Evolutionary conservation across 495 filamentous ascomycete genomes (phyloP), one percentile per base, ranked within the genome.

Genomic region (Penicillium macrosclerotiorum): DNA sequence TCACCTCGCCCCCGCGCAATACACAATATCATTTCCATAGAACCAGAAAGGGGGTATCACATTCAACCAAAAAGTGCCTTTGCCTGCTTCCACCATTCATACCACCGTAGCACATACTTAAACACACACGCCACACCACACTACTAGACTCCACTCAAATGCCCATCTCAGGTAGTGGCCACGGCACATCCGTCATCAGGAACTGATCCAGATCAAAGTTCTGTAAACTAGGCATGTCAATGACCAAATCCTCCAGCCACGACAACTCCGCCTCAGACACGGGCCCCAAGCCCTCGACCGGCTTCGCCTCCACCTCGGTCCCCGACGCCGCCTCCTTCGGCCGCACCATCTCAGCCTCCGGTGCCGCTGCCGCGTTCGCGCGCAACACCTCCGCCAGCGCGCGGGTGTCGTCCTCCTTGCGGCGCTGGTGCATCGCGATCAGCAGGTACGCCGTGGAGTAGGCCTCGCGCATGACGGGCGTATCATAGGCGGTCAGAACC

Each of bases 371-470:
- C 19, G 62, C 45, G 51, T 71, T 69, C 1, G 54, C 60, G 27
- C 59, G 44, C 48, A 75, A 36, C 3, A 75, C 65, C 22, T 66
- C 62, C 4, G 52, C 55, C 8, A 75, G 53, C 1, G 51, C 60
- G 25, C 51, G 42, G 6, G 66, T 67, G 46, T 75, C 71, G 48
- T 73, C 68, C 41, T 72, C 68, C 40, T 70, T 73, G 14, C 68
- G 51, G 3, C 66, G 54, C 47, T 73, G 69, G 37, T 75, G 70
- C 42, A 75, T 46, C 25, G 69, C 49, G 34, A 78, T 62, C 16
- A 79, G 66, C 41, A 77, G 44, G 31, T 71, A 75, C 24, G 77
- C 75, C 8, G 76, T 80, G 9, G 67, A 73, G 38, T 75, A 66
- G 2, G 78, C 77, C 52, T 81, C 78, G 0, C 69, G 68, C 60